Conservation (phyloP, 2,329 filamentous ascomycete species). For the Graphilbum ipis-grandicollis region DNA sequence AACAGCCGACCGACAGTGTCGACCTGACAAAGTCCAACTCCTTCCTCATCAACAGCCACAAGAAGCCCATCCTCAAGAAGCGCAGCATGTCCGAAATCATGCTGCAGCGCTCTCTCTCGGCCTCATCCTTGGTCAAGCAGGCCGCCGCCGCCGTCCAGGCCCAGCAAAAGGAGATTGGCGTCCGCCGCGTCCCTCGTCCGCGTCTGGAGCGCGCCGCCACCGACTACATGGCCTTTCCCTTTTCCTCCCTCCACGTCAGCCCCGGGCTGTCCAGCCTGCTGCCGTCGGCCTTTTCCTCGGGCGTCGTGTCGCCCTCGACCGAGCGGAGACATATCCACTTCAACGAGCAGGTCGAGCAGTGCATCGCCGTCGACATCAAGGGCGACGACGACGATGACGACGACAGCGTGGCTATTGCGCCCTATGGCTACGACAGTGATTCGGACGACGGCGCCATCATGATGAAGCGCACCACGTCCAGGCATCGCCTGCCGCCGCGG, state of each 20-base stretch:
- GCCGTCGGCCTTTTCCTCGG: constrained; percentile 54
- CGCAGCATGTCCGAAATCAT: constrained; percentile 91
- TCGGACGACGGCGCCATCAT: constrained; percentile 66
- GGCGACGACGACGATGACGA: constrained; percentile 58
- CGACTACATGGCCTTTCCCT: constrained; percentile 50
- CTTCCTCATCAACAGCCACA: constrained; percentile 44
- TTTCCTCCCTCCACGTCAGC: constrained; percentile 43
- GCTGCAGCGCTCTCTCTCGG: constrained; percentile 74
- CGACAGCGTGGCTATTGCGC: constrained; percentile 18
- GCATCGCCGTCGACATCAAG: constrained; percentile 82
- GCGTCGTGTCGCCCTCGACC: constrained; percentile 41
- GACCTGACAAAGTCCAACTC: constrained; percentile 39
- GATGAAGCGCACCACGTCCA: constrained; percentile 53
- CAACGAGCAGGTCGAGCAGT: constrained; percentile 89
- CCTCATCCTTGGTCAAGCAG: constrained; percentile 77
- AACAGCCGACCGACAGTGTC: constrained; percentile 20
- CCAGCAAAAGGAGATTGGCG: constrained; percentile 44
- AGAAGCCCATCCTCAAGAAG: constrained; percentile 93
- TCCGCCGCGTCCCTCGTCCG: constrained; percentile 28
- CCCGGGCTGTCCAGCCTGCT: constrained; percentile 46
- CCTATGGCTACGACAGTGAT: constrained; percentile 35
- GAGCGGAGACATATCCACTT: constrained; percentile 85
- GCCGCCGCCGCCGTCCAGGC: constrained; percentile 75
- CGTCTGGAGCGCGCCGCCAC: constrained; percentile 46
- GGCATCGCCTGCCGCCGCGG: constrained; percentile 34